Percentiles rank a stretch among this genome's conserved stretches.
These are phyloP conservation scores for Colletotrichum karsti DNA, from an alignment of 2,329 filamentous ascomycete genomes.

Conservation along the genomic window DNA sequence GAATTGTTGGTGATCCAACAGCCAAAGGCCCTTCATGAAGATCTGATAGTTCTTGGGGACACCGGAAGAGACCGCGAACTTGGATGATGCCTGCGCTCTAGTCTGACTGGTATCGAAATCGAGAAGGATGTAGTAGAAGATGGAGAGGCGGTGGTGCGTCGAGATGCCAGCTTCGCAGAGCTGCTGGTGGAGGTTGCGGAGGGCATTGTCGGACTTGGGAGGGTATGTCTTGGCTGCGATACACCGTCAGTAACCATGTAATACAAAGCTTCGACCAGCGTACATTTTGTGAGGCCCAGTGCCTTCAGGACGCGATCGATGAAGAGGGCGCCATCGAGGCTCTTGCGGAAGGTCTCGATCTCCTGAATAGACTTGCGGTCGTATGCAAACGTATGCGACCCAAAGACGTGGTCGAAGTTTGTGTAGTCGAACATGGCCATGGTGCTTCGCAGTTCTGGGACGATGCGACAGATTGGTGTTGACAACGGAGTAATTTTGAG, in stretches of 20 bases:
- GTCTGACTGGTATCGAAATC: constrained; percentile 70
- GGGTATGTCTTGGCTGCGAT: constrained; percentile 72
- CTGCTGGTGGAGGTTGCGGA: constrained; percentile 75
- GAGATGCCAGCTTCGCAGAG: constrained; percentile 72
- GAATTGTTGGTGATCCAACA: constrained; percentile 78
- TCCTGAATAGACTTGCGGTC: constrained; percentile 67
- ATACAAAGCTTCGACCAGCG: background rate
- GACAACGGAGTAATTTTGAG: background rate
- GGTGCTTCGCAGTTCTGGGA: too few relatives aligned
- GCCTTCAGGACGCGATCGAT: constrained; percentile 80
- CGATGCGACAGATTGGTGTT: background rate
- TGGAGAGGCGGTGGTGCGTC: constrained; percentile 81
- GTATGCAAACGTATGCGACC: constrained; percentile 68
- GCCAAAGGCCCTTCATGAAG: constrained; percentile 85
- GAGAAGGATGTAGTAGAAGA: constrained; percentile 85
- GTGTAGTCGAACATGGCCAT: constrained; percentile 68
- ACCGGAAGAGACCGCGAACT: constrained; percentile 69
- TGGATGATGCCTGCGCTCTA: constrained; percentile 57
- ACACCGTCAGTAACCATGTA: background rate
- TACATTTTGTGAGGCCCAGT: constrained; percentile 76
- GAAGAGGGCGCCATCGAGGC: constrained; percentile 76
- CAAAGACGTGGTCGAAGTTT: constrained; percentile 75
- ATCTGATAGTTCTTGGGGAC: constrained; percentile 81
- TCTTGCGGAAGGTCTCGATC: constrained; percentile 73
- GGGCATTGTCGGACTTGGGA: constrained; percentile 72